Evolutionary conservation across 805 yeast species (phyloP), one percentile per base, ranked within the genome.

Genomic region (Candida rishiriensis): DNA sequence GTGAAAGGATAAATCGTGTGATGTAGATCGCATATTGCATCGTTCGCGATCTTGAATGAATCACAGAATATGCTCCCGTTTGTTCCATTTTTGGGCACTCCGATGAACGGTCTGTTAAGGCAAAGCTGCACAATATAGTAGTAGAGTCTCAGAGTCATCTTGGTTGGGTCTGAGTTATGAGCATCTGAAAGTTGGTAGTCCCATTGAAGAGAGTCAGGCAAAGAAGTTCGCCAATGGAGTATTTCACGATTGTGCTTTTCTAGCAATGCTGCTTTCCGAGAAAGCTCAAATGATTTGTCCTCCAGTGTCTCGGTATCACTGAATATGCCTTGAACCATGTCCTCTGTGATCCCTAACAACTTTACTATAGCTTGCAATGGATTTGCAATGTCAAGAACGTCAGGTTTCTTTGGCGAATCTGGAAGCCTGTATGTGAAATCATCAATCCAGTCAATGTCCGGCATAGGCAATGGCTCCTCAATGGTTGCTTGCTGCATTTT

Each of bases 361-460:
- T 21, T 21, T 7, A 21, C 26, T 21, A 21, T 21, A 21, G 26
- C 26, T 21, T 21, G 26, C 26, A 21, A 21, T 21, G 26, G 26
- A 21, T 21, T 21, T 21, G 26, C 26, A 21, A 21, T 7, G 26
- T 21, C 26, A 21, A 21, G 26, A 5, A 21, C 7, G 7, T 21
- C 26, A 34, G 29, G 18, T 34, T 28, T 10, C 21, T 34, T 13
- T 34, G 12, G 26, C 16, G 37, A 34, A 34, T 34, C 26, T 0
- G 80, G 26, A 17, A 21, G 26, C 26, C 11, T 16, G 54, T 68
- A 79, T 45, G 74, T 68, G 57, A 70, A 81, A 30, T 79, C 83
- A 45, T 75, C 78, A n/a, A 81, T 79, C 70, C 83, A 76, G 39
- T 73, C 78, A 41, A 80, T 66, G 53, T 79, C 83, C 0, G 85